Base-by-base conservation (phyloP, 176 grass and related monocot species). In the Panicum miliaceum region DNA sequence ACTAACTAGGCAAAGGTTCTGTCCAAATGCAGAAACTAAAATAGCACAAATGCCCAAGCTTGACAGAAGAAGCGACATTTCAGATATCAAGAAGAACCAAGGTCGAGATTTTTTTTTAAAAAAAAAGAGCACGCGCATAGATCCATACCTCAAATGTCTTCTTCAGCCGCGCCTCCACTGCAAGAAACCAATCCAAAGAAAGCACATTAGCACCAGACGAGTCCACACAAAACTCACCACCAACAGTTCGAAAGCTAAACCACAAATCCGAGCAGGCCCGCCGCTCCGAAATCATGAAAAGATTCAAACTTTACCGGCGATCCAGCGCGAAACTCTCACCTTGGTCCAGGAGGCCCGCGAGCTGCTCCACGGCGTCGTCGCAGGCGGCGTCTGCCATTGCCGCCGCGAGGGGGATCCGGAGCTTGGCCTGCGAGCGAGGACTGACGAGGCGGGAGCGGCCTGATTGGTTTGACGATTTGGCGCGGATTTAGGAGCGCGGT, bases 111-210 rank as follows among this genome's bases (percentile, higher is more conserved):
- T 32, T 32, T 32, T 32, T 32, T 34, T 20, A 56, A 53, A 52
- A 23, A 48, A 12, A 57, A 32, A 78, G 19, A 7, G 16, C 12
- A 43, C 14, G 7, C 63, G n/a, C 7, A 1, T 69, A 67, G 58
- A 90, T 79, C 19, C 80, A 75, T 80, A 96, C 96, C 91, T 96
- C 86, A 78, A 99, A 99, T 34, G 96, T 89, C 67, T 64, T 70
- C 93, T 92, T 94, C 57, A 92, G 88, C 62, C 91, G 75, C 78
- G 36, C 86, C 11, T 99, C 93, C 58, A 73, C 96, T 99, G 91
- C 83, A 67, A 87, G 73, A 65, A 84, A 25, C 51, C 54, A 64
- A 51, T 64, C 77, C 34, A 77, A 76, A 75, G n/a, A 70, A 41
- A 42, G 45, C 26, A 23, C 53, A 67, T 52, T 34, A 59, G 22